These are phyloP conservation scores for Dipodascus albidus DNA, from an alignment of 805 yeast genomes.

Conservation along the genomic window DNA sequence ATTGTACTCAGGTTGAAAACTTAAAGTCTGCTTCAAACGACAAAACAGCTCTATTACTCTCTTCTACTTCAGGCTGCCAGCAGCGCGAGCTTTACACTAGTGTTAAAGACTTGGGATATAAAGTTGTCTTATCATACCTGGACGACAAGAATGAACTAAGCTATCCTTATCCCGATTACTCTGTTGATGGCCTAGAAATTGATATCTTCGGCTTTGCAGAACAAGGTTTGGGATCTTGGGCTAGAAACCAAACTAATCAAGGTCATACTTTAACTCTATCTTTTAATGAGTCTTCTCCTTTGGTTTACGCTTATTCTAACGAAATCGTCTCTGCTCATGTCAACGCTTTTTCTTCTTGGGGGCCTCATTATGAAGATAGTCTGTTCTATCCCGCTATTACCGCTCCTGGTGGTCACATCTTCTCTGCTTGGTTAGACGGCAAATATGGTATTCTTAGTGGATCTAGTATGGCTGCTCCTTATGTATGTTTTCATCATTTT, in stretches of 20 bases:
- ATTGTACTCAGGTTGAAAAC: background rate
- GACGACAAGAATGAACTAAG: background rate
- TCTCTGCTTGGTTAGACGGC: constrained; percentile 1
- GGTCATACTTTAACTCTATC: background rate
- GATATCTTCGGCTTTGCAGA: background rate
- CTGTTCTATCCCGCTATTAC: constrained; percentile 14
- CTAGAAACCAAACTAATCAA: background rate
- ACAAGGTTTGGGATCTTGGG: background rate
- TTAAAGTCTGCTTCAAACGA: background rate
- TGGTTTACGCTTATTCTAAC: background rate
- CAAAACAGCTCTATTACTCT: background rate
- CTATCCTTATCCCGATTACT: background rate
- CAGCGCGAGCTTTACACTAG: background rate
- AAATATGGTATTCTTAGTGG: constrained; percentile 8
- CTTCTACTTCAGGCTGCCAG: background rate
- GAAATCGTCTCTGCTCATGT: background rate
- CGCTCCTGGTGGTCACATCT: constrained; percentile 6
- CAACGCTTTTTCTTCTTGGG: background rate
- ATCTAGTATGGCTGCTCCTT: constrained; percentile 1
- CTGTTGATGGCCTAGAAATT: background rate
- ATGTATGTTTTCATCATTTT: background rate
- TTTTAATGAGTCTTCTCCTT: background rate
- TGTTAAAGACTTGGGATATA: background rate
- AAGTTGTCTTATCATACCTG: background rate
- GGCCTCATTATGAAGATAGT: background rate